These are phyloP conservation scores for Epicoccum sorghinum DNA, from an alignment of 2,329 filamentous ascomycete species.

Conservation along the genomic window DNA sequence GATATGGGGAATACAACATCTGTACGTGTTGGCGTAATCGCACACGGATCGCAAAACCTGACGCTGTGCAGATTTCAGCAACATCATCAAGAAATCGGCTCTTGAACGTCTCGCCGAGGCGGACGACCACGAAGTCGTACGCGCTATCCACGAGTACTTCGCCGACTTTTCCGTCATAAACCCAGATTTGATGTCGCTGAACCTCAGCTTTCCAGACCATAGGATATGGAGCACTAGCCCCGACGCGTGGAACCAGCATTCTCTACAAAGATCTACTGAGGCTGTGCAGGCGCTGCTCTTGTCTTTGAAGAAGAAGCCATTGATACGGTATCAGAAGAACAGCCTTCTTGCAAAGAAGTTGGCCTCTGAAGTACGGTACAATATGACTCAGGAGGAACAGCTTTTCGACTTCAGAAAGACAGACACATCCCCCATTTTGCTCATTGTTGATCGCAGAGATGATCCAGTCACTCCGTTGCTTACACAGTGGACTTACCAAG, in stretches of 20 bases:
- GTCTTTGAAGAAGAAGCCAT: conserved; percentile 92
- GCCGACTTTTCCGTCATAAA: conserved; percentile 96
- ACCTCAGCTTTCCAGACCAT: conserved; percentile 72
- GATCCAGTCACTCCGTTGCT: conserved; percentile 93
- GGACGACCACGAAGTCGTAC: conserved; percentile 96
- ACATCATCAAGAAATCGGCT: conserved; percentile 95
- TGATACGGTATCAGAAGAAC: conserved; percentile 92
- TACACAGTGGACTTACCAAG: conserved; percentile 99
- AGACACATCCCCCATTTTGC: conserved; percentile 90
- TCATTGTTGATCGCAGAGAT: conserved; percentile 89
- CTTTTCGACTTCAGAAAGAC: conserved; percentile 95
- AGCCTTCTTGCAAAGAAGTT: conserved; percentile 91
- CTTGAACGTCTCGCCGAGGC: conserved; percentile 93
- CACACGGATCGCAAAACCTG: conserved; percentile 10
- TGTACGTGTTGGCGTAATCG: conserved; percentile 54
- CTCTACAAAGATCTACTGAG: conserved; percentile 84
- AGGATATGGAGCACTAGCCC: conserved; percentile 81
- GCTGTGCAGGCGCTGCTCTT: conserved; percentile 83
- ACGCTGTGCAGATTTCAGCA: conserved; percentile 76
- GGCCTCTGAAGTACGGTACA: conserved; percentile 88
- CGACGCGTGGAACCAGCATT: conserved; percentile 89
- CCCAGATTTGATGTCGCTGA: conserved; percentile 86
- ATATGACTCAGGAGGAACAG: conserved; percentile 93
- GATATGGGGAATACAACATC: conserved; percentile 95
- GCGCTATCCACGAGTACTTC: conserved; percentile 92